Evolutionary conservation across 345 rosid species (phyloP).

Genomic region (Lepidium sativum): DNA sequence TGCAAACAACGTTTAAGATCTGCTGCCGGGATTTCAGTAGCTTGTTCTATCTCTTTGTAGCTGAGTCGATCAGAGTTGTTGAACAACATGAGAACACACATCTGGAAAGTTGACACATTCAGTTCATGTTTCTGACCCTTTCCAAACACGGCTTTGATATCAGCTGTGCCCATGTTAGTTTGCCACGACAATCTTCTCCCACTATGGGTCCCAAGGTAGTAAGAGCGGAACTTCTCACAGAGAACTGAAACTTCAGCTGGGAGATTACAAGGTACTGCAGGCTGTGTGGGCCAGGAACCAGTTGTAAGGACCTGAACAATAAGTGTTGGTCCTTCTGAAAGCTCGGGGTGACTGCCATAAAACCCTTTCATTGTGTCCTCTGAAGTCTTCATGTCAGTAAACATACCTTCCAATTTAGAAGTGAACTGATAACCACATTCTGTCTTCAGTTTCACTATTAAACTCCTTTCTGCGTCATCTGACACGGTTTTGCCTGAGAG

Average conservation of each 20-base stretch:
- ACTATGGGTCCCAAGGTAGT: constrained; percentile 93
- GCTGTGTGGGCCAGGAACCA: constrained; percentile 97
- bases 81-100: constrained; percentile 93
- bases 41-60: constrained; percentile 93
- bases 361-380: constrained; percentile 91
- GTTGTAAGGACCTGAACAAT: constrained; percentile 93
- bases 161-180: constrained; percentile 99
- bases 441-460: constrained; percentile 91
- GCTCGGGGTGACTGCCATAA: constrained; percentile 61
- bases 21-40: constrained; percentile 73
- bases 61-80: constrained; percentile 74
- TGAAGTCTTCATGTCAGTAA: constrained; percentile 98
- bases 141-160: constrained; percentile 78
- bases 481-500: constrained; percentile 87
- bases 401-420: constrained; percentile 96
- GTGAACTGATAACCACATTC: constrained; percentile 99
- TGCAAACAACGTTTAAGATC: constrained; percentile 93
- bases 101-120: constrained; percentile 96
- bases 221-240: constrained; percentile 90
- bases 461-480: constrained; percentile 94
- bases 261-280: constrained; percentile 73
- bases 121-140: constrained; percentile 98
- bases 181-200: constrained; percentile 97
- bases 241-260: constrained; percentile 81
- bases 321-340: constrained; percentile 77